Conservation (phyloP, 805 yeast species). For the Yarrowia osloensis region DNA sequence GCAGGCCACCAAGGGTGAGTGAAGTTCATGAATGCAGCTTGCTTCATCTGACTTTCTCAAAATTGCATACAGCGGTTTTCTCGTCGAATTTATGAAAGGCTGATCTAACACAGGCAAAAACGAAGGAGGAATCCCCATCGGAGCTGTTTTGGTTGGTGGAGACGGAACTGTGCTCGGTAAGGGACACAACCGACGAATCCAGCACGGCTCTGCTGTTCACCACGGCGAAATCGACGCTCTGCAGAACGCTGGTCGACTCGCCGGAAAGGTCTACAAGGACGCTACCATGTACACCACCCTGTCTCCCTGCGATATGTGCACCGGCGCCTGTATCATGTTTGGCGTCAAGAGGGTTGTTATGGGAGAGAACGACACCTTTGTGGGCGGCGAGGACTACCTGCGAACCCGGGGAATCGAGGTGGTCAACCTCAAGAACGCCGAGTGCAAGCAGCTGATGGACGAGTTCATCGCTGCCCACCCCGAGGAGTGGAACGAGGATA, state of each 20-base stretch:
- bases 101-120: conserved; percentile 50
- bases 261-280: conserved; percentile 73
- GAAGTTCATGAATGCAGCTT: too few species aligned
- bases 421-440: conserved; percentile 41
- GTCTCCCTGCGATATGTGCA: conserved; percentile 94
- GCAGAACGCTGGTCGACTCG: conserved; percentile 87
- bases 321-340: conserved; percentile 88
- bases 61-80: too few species aligned
- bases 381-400: conserved; percentile 81
- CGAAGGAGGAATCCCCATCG: conserved; percentile 93
- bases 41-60: too few species aligned
- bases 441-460: conserved; percentile 62
- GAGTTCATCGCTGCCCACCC: conserved; percentile 68
- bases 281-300: conserved; percentile 91
- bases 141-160: conserved; percentile 69
- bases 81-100: too few species aligned
- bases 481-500: conserved; percentile 46
- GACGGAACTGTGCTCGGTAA: conserved; percentile 82
- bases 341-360: conserved; percentile 84
- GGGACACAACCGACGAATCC: conserved; percentile 91
- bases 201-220: conserved; percentile 75
- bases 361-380: conserved; percentile 83
- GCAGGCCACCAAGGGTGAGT: conserved; percentile 41
- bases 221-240: conserved; percentile 92
- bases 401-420: conserved; percentile 59